These are phyloP conservation scores for Phylloporus sp. DNA, from an alignment of 768 basidiomycete species.

Conservation along the genomic window DNA sequence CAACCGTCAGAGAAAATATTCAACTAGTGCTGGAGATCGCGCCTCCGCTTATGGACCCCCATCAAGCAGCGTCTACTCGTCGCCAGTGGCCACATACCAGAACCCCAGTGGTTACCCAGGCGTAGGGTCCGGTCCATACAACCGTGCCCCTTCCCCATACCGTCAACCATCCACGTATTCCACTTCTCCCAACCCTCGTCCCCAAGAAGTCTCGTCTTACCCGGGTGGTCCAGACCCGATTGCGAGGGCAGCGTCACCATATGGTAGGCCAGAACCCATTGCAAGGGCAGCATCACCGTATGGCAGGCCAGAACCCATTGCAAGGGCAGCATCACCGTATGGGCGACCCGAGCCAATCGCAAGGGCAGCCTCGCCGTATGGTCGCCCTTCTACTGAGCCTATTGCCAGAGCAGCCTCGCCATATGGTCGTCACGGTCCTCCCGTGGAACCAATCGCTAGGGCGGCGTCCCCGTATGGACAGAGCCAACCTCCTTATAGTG, in stretches of 20 bases:
- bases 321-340: slow-evolving; percentile 33
- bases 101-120: slow-evolving; percentile 24
- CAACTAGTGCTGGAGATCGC: slow-evolving; percentile 37
- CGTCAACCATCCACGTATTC: slow-evolving; percentile 30
- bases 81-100: slow-evolving; percentile 28
- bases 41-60: slow-evolving; percentile 17
- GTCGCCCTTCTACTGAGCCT: slow-evolving; percentile 34
- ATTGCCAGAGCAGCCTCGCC: slow-evolving; percentile 35
- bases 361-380: slow-evolving; percentile 27
- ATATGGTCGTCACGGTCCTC: slow-evolving; percentile 33
- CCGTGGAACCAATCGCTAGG: slow-evolving; percentile 41
- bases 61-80: slow-evolving; percentile 16
- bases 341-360: slow-evolving; percentile 26
- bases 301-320: slow-evolving; percentile 31
- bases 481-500: slow-evolving; percentile 22
- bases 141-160: slow-evolving; percentile 35
- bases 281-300: slow-evolving; percentile 27
- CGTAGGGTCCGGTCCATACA: slow-evolving; percentile 23
- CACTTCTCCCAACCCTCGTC: slow-evolving; percentile 47
- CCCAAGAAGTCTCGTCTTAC: slow-evolving; percentile 43
- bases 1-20: slow-evolving; percentile 45
- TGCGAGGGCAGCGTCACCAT: slow-evolving; percentile 31
- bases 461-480: slow-evolving; percentile 30
- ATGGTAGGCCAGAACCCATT: slow-evolving; percentile 32
- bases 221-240: slow-evolving; percentile 35